Evolutionary conservation across 192 early-diverging fungal genomes (phyloP).

Genomic region (Coemansia aciculifera): DNA sequence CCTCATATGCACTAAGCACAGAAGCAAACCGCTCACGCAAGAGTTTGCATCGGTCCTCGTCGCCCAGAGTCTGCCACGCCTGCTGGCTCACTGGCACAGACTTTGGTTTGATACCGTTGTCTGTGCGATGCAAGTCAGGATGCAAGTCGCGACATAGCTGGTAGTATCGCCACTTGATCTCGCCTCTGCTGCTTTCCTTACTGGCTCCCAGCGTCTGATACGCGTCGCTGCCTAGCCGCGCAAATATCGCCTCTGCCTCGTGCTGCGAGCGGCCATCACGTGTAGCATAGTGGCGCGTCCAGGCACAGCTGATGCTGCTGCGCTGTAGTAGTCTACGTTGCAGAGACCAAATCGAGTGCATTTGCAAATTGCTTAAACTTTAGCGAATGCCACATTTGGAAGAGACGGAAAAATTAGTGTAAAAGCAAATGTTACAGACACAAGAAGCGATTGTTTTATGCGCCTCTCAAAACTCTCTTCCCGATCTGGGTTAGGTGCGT

Average conservation of each 20-base stretch:
- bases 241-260: constrained; percentile 15
- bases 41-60: constrained; percentile 6
- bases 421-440: too few species aligned
- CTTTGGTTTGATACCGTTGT: neutral
- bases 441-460: neutral
- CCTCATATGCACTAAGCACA: constrained; percentile 31
- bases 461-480: neutral
- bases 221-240: constrained; percentile 19
- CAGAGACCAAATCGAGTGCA: neutral
- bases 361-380: neutral
- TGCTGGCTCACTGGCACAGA: neutral
- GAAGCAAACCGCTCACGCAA: constrained; percentile 26
- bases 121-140: constrained; percentile 23
- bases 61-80: constrained; percentile 18
- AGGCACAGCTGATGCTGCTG: neutral
- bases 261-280: neutral
- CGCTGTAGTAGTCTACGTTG: neutral
- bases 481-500: neutral
- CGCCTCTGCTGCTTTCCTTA: constrained; percentile 8
- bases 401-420: neutral
- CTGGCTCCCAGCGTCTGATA: constrained; percentile 30
- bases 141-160: constrained; percentile 42
- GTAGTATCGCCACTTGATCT: constrained; percentile 45
- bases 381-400: neutral
- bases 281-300: neutral